Conservation (phyloP, 257 asterid species). For the Solanum paucissectum region DNA sequence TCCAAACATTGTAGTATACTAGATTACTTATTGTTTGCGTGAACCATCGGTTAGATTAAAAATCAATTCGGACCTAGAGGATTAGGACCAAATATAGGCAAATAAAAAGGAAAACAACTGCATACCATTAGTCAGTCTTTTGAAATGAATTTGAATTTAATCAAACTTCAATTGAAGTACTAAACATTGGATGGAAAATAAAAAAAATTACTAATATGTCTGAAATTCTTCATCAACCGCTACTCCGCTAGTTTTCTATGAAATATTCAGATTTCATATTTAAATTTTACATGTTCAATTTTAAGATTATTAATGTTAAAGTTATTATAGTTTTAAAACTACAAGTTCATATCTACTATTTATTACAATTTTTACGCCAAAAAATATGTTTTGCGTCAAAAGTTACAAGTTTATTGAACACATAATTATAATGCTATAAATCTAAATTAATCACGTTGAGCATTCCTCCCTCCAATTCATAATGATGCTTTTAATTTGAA, state of each 20-base stretch:
- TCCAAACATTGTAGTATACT: not conserved
- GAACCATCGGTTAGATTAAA: not conserved
- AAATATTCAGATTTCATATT: not conserved
- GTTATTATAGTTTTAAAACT: not conserved
- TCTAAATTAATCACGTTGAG: no score
- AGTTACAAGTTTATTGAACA: no score
- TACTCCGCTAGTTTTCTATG: not conserved
- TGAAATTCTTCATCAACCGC: not conserved
- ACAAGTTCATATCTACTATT: not conserved
- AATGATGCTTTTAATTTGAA: no score
- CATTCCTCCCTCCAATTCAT: no score
- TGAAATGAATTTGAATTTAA: no score
- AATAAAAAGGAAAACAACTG: not conserved
- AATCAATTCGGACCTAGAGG: no score
- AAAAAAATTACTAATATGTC: not conserved
- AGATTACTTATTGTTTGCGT: not conserved
- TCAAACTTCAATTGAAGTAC: not conserved
- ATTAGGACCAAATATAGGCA: not conserved
- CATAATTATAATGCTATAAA: not conserved
- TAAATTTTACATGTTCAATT: not conserved
- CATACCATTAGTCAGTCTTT: not conserved
- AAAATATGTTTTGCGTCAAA: not conserved
- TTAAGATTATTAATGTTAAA: not conserved
- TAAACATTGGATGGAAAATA: accelerated
- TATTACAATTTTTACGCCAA: not conserved